These are phyloP conservation scores for Flaveria ramosissima DNA, from an alignment of 129 eudicot species.

Conservation along the genomic window DNA sequence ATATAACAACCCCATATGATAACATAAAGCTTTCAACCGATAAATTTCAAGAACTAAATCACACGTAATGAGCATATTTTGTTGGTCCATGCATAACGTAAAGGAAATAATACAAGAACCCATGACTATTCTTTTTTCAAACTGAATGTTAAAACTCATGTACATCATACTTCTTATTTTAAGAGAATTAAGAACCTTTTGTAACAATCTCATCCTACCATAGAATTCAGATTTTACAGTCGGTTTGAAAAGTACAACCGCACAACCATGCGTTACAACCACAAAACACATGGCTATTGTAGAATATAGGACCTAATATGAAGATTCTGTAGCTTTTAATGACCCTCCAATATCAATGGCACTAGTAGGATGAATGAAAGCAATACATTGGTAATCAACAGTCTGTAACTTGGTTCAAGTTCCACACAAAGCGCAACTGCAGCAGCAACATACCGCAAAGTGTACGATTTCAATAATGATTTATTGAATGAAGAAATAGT, in stretches of 20 bases:
- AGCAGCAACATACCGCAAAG: constrained; percentile 99
- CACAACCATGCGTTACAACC: constrained; percentile 22
- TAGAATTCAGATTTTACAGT: constrained; percentile 1
- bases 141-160: constrained; percentile 30
- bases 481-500: no score
- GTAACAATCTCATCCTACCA: constrained; percentile 3
- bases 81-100: no score
- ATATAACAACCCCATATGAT: no score
- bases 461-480: no score
- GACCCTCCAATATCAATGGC: constrained; percentile 82
- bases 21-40: no score
- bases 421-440: constrained; percentile 86
- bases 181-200: constrained; percentile 28
- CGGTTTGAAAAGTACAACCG: constrained; percentile 16
- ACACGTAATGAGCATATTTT: no score
- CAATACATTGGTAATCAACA: constrained; percentile 81
- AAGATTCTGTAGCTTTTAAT: constrained; percentile 40
- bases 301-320: background rate
- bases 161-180: constrained; percentile 29
- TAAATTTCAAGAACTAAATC: no score
- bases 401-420: constrained; percentile 94
- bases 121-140: constrained; percentile 22
- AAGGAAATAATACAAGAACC: constrained; percentile 2
- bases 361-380: constrained; percentile 89
- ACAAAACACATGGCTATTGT: background rate